phyloP scores from a whole-genome alignment of 139 green algal species.

The Pleodorina starrii region DNA sequence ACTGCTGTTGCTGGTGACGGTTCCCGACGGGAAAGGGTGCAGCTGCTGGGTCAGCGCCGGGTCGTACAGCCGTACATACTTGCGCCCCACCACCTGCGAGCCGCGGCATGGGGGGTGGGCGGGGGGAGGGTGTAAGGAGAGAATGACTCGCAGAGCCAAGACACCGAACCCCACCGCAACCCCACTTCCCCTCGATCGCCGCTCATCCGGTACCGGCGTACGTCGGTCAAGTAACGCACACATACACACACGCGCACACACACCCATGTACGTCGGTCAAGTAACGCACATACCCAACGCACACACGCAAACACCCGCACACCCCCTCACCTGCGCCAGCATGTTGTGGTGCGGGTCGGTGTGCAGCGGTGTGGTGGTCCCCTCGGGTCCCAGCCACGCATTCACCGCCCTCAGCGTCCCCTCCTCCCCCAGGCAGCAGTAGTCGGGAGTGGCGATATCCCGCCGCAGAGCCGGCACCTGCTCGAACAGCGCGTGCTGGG shows the following conservation, averaged over 20 bases:
- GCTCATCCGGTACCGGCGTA: too few relatives aligned
- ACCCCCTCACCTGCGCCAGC: constrained; percentile 78
- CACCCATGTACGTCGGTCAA: too few relatives aligned
- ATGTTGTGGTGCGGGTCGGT: constrained; percentile 94
- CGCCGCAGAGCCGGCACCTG: constrained; percentile 85
- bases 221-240: too few relatives aligned
- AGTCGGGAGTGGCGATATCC: constrained; percentile 88
- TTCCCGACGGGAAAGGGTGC: constrained; percentile 71
- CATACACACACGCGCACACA: too few relatives aligned
- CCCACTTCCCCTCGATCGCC: too few relatives aligned
- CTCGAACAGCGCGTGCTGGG: constrained; percentile 94
- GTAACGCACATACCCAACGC: too few relatives aligned
- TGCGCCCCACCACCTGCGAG: constrained; percentile 87
- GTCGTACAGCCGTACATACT: constrained; percentile 95
- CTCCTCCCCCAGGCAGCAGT: constrained; percentile 79
- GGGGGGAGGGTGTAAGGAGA: too few relatives aligned
- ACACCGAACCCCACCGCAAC: too few relatives aligned
- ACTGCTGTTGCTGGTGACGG: constrained; percentile 74
- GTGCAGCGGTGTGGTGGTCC: constrained; percentile 93
- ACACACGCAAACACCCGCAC: neutral
- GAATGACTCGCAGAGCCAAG: too few relatives aligned
- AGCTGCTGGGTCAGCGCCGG: constrained; percentile 64
- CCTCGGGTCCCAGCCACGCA: constrained; percentile 92
- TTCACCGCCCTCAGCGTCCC: constrained; percentile 76
- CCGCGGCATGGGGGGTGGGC: neutral